Evolutionary conservation across 768 basidiomycete genomes (phyloP).

Genomic region (Phylloporus rhodoxanthus): DNA sequence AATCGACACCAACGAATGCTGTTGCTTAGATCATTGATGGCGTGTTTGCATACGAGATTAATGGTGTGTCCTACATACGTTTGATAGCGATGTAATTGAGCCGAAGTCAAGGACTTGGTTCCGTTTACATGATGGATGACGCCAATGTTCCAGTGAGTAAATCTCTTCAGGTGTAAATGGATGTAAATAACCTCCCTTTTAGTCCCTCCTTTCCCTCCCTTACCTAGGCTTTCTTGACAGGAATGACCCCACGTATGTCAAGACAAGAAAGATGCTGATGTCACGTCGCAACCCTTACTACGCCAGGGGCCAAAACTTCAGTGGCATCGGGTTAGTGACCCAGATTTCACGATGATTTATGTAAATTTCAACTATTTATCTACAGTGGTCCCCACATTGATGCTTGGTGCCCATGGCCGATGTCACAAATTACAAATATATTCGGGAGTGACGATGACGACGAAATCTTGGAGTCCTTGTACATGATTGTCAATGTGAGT

Average conservation of each 20-base stretch:
- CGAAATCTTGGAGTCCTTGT: slow-evolving; percentile 59
- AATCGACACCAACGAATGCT: background rate
- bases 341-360: background rate
- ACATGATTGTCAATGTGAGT: slow-evolving; percentile 64
- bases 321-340: slow-evolving; percentile 58
- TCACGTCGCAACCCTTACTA: slow-evolving; percentile 69
- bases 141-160: slow-evolving; percentile 71
- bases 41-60: slow-evolving; percentile 73
- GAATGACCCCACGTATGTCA: slow-evolving; percentile 50
- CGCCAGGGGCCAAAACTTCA: slow-evolving; percentile 55
- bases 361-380: background rate
- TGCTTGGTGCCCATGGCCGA: slow-evolving; percentile 75
- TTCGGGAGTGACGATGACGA: slow-evolving; percentile 68
- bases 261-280: slow-evolving; percentile 57
- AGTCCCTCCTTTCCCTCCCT: slow-evolving; percentile 75
- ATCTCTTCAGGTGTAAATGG: background rate
- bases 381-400: slow-evolving; percentile 68
- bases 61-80: slow-evolving; percentile 39
- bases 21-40: slow-evolving; percentile 49
- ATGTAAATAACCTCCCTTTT: background rate
- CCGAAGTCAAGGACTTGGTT: slow-evolving; percentile 48
- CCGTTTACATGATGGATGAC: slow-evolving; percentile 77
- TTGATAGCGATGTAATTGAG: background rate
- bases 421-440: slow-evolving; percentile 72
- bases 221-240: slow-evolving; percentile 73